phyloP scores from a whole-genome alignment of 202 grass and related monocot genomes.

The Setaria viridis region DNA sequence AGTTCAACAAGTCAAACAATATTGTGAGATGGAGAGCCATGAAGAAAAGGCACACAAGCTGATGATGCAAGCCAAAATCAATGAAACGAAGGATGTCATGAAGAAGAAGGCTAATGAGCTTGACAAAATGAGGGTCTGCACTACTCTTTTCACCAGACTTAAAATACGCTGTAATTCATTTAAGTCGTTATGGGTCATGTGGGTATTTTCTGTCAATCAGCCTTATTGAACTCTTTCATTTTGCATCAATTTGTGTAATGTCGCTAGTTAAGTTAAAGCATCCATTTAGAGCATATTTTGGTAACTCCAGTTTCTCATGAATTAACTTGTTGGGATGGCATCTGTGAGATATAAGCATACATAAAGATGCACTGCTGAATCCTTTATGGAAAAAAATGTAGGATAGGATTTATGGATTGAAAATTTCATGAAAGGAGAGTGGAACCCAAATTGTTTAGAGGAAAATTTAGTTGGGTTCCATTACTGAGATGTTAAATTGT shows the following conservation, averaged over 20 bases:
- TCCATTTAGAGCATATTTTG: no score
- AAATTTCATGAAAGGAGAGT: neutral
- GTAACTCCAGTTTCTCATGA: neutral
- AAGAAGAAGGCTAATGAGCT: constrained; percentile 80
- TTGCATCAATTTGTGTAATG: no score
- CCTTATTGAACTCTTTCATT: no score
- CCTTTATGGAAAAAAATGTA: neutral
- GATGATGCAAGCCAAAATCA: constrained; percentile 83
- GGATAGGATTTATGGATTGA: neutral
- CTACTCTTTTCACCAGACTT: constrained; percentile 3
- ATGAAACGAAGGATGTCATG: constrained; percentile 79
- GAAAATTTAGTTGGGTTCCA: neutral
- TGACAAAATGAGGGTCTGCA: constrained; percentile 75
- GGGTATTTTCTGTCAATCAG: no score
- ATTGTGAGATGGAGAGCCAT: constrained; percentile 91
- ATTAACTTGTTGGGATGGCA: neutral
- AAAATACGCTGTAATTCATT: neutral
- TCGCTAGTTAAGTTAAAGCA: no score
- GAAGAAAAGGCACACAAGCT: constrained; percentile 76
- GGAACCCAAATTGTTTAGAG: neutral
- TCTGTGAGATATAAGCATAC: no score
- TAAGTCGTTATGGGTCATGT: no score
- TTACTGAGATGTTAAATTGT: neutral
- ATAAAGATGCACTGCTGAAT: neutral
- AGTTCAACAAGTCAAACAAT: constrained; percentile 85